Evolutionary conservation across 2,329 filamentous ascomycete genomes (phyloP).

Genomic region (Aspergillus nomiae): DNA sequence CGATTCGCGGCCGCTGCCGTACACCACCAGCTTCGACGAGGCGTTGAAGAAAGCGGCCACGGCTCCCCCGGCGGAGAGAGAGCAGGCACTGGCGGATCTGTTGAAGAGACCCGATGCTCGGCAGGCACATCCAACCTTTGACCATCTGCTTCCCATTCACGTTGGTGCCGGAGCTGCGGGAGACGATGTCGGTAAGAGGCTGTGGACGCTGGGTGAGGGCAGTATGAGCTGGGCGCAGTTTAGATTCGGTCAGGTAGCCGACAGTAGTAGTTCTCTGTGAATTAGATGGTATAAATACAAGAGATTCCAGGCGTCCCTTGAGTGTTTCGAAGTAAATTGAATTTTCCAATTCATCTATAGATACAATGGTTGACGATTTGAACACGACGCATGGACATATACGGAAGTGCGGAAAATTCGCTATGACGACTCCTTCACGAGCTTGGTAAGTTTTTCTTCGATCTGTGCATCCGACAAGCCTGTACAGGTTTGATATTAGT

Average conservation of each 20-base stretch:
- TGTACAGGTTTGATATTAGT: slow-evolving; percentile 32
- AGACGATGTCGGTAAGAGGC: slow-evolving; percentile 46
- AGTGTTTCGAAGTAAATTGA: slow-evolving; percentile 4
- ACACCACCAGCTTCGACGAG: slow-evolving; percentile 65
- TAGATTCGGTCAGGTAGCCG: slow-evolving; percentile 48
- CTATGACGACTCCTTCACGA: slow-evolving; percentile 58
- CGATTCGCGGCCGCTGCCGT: slow-evolving; percentile 54
- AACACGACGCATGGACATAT: slow-evolving; percentile 30
- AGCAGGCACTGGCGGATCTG: slow-evolving; percentile 48
- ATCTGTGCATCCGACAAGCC: slow-evolving; percentile 71
- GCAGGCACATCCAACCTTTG: slow-evolving; percentile 64
- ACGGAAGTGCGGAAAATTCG: slow-evolving; percentile 19
- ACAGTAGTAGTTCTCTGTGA: slow-evolving; percentile 28
- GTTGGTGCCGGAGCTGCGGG: slow-evolving; percentile 60
- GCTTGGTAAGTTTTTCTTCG: slow-evolving; percentile 65
- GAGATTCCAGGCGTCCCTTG: not conserved
- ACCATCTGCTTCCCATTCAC: slow-evolving; percentile 64
- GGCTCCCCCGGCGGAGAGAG: slow-evolving; percentile 44
- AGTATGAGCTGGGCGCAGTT: slow-evolving; percentile 60
- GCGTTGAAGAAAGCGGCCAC: slow-evolving; percentile 67
- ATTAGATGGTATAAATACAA: slow-evolving; percentile 9
- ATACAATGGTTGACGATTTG: slow-evolving; percentile 35
- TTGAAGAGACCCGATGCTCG: slow-evolving; percentile 56
- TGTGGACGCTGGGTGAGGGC: slow-evolving; percentile 54
- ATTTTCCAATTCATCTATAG: slow-evolving; percentile 41